These are phyloP conservation scores for Conringia planisiliqua DNA, from an alignment of 345 rosid genomes.

Conservation along the genomic window DNA sequence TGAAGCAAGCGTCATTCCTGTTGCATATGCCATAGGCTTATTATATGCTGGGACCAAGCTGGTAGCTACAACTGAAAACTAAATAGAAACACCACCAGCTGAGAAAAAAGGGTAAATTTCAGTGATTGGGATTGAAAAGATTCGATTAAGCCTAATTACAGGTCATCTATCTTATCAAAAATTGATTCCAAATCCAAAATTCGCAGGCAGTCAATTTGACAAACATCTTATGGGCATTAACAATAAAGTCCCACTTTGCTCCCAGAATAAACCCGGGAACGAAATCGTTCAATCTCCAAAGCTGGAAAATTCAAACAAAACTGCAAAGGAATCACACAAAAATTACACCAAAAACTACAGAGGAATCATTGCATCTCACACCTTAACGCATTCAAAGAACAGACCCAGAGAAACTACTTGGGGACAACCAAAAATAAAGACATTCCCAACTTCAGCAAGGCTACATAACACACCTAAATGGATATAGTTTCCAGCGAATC, in stretches of 20 bases:
- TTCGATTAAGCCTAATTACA: neutral
- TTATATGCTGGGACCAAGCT: slow-evolving; percentile 9
- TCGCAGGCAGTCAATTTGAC: slow-evolving; percentile 17
- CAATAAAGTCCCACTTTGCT: neutral
- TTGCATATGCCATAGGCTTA: slow-evolving; percentile 33
- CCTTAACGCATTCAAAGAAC: neutral
- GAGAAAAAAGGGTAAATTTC: neutral
- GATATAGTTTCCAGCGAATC: neutral
- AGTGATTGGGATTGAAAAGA: neutral
- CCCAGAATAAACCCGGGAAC: neutral
- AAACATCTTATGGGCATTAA: slow-evolving; percentile 27
- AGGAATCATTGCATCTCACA: slow-evolving; percentile 1
- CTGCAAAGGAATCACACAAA: neutral
- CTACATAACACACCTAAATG: neutral
- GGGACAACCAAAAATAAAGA: neutral
- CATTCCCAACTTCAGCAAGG: neutral
- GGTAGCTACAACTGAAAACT: slow-evolving; percentile 1
- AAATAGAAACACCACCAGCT: slow-evolving; percentile 12
- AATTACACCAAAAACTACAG: neutral
- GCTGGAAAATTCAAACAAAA: neutral
- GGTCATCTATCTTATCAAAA: neutral
- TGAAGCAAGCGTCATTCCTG: slow-evolving; percentile 36
- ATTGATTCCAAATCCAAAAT: neutral
- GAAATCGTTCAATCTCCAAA: neutral
- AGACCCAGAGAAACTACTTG: neutral